Evolutionary conservation across 345 rosid genomes (phyloP), one percentile per base, ranked within the genome.

Genomic region (Sonneratia alba): DNA sequence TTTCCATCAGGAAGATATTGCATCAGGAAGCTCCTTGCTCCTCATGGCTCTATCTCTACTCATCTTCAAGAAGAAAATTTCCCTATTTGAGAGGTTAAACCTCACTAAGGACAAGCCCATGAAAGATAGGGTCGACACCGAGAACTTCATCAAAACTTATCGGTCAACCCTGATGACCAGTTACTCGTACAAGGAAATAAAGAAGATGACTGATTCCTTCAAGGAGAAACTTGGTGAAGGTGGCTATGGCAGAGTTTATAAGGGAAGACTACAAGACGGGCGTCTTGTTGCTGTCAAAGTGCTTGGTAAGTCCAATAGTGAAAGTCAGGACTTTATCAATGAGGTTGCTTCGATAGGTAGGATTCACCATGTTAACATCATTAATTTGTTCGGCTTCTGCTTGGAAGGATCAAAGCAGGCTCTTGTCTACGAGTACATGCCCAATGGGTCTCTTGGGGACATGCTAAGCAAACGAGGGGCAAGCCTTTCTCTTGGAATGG

Each of bases 371-470:
- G 36, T 79, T 13, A 73, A 73, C 65, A 57, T 79, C 42, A 73
- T 79, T 9, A 45, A 69, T 4, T 76, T 76, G 73, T 22, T 79
- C 8, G 82, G 82, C 7, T 79, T 79, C 40, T 76, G 79, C 59
- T 70, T 65, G 8, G 75, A 76, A 48, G 82, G 77, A 6, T 49
- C 72, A 0, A 67, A 47, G 10, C 74, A 38, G 61, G 82, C 77
- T 53, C 75, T 76, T n/a, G 67, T 79, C 18, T 73, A 79, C 4
- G 82, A 79, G 73, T 76, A 70, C 70, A 76, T 76, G 71, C 79
- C 84, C 19, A 75, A 81, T 19, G 77, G 79, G 40, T 81, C 79
- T 24, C 32, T 81, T 2, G 79, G 73, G 11, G 79, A 74, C 4
- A 43, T 73, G 49, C 51, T 80, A 62, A 66, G 57, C 24, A 42